Conservation (phyloP, 2,329 filamentous ascomycete genomes). For the Colletotrichum sp. region DNA sequence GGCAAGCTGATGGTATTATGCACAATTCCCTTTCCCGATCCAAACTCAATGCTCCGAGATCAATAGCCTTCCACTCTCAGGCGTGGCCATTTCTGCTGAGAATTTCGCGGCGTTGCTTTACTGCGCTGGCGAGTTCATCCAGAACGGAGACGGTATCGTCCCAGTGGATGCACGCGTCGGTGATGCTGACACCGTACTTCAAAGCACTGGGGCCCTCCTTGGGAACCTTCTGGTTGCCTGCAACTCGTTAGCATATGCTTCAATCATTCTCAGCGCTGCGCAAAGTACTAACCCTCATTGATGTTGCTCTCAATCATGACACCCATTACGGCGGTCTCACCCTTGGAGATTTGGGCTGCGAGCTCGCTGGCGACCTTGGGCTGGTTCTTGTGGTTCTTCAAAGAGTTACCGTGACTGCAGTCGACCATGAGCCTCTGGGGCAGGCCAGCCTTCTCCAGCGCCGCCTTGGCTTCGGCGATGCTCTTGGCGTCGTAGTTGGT, state of each 20-base stretch:
- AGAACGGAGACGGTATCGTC: conserved; percentile 84
- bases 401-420: conserved; percentile 95
- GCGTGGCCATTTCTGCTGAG: conserved; percentile 18
- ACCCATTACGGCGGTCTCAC: conserved; percentile 89
- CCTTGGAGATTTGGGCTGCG: conserved; percentile 83
- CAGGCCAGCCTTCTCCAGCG: conserved; percentile 76
- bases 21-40: neutral
- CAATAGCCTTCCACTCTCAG: neutral
- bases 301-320: conserved; percentile 99
- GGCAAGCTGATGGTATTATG: neutral
- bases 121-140: conserved; percentile 78
- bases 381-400: conserved; percentile 97
- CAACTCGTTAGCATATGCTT: conserved; percentile 28
- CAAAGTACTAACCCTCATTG: conserved; percentile 73
- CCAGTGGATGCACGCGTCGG: conserved; percentile 96
- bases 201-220: conserved; percentile 83
- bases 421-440: conserved; percentile 90
- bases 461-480: conserved; percentile 82
- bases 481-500: conserved; percentile 92
- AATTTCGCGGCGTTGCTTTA: conserved; percentile 71
- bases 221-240: conserved; percentile 89
- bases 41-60: neutral
- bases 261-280: neutral
- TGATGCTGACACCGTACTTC: conserved; percentile 95
- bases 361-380: conserved; percentile 86